phyloP scores from a whole-genome alignment of 305 asterid species.

The Fraxinus dipetala region DNA sequence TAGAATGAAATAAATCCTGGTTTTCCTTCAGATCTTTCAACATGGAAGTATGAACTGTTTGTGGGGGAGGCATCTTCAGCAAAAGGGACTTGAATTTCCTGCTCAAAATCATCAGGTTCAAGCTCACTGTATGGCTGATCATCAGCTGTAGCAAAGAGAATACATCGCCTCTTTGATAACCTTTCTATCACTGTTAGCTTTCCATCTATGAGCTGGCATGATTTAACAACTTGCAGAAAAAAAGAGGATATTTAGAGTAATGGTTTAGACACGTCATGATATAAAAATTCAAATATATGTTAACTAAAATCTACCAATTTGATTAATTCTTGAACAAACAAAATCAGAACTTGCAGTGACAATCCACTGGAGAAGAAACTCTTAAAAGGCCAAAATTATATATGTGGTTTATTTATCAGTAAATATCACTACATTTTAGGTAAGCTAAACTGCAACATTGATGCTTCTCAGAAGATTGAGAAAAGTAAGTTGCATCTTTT shows the following conservation, averaged over 20 bases:
- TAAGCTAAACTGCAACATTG: slow-evolving; percentile 11
- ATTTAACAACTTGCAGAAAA: slow-evolving; percentile 38
- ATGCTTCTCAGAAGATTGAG: background rate
- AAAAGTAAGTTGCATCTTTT: slow-evolving; percentile 16
- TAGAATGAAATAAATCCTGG: slow-evolving; percentile 81
- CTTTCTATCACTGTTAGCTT: slow-evolving; percentile 34
- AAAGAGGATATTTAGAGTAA: slow-evolving; percentile 11
- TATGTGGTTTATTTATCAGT: background rate
- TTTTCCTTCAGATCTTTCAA: slow-evolving; percentile 61
- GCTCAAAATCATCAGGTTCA: slow-evolving; percentile 39
- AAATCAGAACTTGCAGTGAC: background rate
- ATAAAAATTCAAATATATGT: slow-evolving; percentile 6
- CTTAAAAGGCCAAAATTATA: background rate
- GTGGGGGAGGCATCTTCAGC: slow-evolving; percentile 41
- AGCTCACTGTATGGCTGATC: slow-evolving; percentile 42
- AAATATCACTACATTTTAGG: background rate
- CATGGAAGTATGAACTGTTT: slow-evolving; percentile 28
- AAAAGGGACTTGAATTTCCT: slow-evolving; percentile 38
- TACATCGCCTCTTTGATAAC: slow-evolving; percentile 34
- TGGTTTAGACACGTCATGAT: background rate
- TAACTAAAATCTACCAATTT: background rate
- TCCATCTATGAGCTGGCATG: slow-evolving; percentile 43
- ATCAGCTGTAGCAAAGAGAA: slow-evolving; percentile 43
- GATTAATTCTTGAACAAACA: slow-evolving; percentile 4
- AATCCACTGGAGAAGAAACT: background rate